A percentile compares a stretch with the other conserved stretches of the same genome.
phyloP scores from a whole-genome alignment of 352 stramenopile genomes.

The Phytophthora chlamydospora region DNA sequence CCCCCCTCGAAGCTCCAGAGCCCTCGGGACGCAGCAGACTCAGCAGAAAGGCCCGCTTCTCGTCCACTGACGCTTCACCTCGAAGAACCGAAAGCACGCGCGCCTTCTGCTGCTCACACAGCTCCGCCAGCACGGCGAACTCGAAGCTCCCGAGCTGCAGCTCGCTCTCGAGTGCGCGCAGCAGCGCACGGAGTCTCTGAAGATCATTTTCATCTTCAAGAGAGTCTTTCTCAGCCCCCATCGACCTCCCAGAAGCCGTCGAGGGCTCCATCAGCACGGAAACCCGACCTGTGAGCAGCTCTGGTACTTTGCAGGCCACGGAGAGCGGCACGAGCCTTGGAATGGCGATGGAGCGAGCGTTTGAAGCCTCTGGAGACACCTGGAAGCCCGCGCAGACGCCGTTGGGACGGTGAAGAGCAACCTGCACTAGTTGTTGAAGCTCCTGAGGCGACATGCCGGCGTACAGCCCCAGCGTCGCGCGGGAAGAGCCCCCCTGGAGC shows the following conservation, averaged over 20 bases:
- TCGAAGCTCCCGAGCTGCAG: conserved; percentile 53
- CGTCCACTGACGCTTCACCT: conserved; percentile 29
- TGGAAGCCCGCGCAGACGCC: conserved; percentile 49
- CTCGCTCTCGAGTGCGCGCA: conserved; percentile 50
- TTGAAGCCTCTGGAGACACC: conserved; percentile 16
- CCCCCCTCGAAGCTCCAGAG: background rate
- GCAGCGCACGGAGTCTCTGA: conserved; percentile 34
- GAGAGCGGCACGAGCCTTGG: conserved; percentile 62
- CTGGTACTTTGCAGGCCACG: conserved; percentile 54
- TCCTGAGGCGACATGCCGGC: conserved; percentile 53
- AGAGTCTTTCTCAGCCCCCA: conserved; percentile 1
- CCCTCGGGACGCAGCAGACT: conserved; percentile 6
- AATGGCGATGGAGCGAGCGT: conserved; percentile 4
- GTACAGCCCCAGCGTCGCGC: conserved; percentile 58
- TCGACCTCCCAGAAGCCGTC: background rate
- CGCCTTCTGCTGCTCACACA: conserved; percentile 48
- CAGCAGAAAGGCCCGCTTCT: conserved; percentile 62
- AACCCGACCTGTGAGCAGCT: conserved; percentile 47
- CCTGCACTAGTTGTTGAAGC: conserved; percentile 48
- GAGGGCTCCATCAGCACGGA: conserved; percentile 23
- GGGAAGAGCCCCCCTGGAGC: conserved; percentile 16
- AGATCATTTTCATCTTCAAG: background rate
- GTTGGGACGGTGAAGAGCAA: conserved; percentile 27
- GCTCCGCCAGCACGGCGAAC: conserved; percentile 43
- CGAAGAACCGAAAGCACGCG: conserved; percentile 45